Base-by-base conservation (phyloP, 768 basidiomycete genomes). In the Termitomyces sp. region DNA sequence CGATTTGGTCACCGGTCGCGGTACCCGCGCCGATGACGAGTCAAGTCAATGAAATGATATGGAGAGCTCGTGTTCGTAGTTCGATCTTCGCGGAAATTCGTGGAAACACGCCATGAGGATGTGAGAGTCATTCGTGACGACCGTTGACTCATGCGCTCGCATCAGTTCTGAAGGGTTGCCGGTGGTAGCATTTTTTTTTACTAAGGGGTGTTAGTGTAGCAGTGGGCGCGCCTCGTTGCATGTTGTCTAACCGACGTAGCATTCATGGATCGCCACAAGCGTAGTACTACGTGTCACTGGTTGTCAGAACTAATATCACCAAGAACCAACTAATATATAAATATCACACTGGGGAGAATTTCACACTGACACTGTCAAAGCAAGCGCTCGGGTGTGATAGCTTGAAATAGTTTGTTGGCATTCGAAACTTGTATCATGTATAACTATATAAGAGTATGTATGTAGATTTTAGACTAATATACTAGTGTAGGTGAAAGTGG, bases 21-120 rank as follows among this genome's bases (percentile, higher is more conserved):
- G 47, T 48, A n/a, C 3, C 11, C 31, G 47, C 7, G 19, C 48
- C 48, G 34, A 35, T 16, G 42, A 23, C 43, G 43, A 46, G 45
- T 46, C 45, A 23, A 34, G 19, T 19, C 19, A 40, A n/a, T 40
- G n/a, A 40, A 10, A n/a, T n/a, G n/a, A 29, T 32, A 14, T 47
- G 31, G n/a, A n/a, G n/a, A n/a, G n/a, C n/a, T 19, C 41, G 41
- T 23, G 5, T n/a, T 21, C 21, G 14, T 44, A 35, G 34, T 17
- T 49, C 48, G 48, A 54, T 44, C 41, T 43, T 11, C 9, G 16
- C 52, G 40, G 52, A 29, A 54, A 54, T 53, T 32, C 29, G n/a
- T 23, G 17, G 40, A 31, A 42, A 23, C 19, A 23, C 4, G 19
- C n/a, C 32, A 10, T 43, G 11, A 42, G 12, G 19, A 11, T 4